Conservation (phyloP, 305 asterid genomes). For the Fraxinus velutina region DNA sequence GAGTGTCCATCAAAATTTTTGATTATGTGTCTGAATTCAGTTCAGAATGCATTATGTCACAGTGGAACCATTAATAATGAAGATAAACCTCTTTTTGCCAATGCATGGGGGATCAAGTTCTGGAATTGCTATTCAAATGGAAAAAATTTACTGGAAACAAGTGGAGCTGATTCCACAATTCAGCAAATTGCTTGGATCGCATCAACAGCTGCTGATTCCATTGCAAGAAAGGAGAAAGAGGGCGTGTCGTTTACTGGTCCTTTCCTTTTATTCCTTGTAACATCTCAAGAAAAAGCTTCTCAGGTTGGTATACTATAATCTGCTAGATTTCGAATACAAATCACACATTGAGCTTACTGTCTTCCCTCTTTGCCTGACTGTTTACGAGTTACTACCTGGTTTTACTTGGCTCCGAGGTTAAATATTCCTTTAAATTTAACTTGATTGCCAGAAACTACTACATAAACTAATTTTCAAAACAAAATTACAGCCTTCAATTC, state of each 20-base stretch:
- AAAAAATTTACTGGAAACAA: constrained; percentile 62
- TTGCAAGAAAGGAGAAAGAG: constrained; percentile 70
- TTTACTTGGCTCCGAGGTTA: background rate
- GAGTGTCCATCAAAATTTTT: constrained; percentile 67
- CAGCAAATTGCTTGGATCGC: constrained; percentile 91
- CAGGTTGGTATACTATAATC: constrained; percentile 43
- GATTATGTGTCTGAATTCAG: constrained; percentile 55
- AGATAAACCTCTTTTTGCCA: constrained; percentile 49
- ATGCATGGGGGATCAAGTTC: constrained; percentile 80
- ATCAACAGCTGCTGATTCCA: constrained; percentile 71
- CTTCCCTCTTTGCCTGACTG: background rate
- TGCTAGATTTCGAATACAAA: background rate
- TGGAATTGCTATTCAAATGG: constrained; percentile 62
- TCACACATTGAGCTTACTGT: background rate
- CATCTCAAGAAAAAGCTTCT: constrained; percentile 70
- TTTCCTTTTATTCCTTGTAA: constrained; percentile 75
- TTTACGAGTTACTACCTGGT: background rate
- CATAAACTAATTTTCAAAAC: background rate
- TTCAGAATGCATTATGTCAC: constrained; percentile 44
- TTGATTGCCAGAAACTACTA: background rate
- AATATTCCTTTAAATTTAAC: background rate
- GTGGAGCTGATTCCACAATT: constrained; percentile 39
- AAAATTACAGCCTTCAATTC: background rate
- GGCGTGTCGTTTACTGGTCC: constrained; percentile 55
- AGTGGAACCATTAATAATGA: constrained; percentile 35